Conservation (phyloP, 768 basidiomycete species). For the Phanerodontia chrysosporium region DNA sequence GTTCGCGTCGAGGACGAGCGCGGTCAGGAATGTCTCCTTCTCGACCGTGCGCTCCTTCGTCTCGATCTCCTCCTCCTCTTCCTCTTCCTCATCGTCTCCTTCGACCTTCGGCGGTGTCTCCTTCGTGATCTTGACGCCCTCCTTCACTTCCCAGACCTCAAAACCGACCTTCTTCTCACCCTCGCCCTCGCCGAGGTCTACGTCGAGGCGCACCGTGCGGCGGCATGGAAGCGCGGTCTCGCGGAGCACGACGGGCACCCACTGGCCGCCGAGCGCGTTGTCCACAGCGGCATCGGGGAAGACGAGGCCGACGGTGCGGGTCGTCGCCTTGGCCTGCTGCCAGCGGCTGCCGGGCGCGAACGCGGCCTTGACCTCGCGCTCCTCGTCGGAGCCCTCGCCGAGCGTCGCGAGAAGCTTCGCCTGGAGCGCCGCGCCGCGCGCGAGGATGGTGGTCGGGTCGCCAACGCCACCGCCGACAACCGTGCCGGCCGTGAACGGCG, state of each 20-base stretch:
- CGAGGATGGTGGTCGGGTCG: slow-evolving; percentile 75
- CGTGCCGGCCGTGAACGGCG: slow-evolving; percentile 62
- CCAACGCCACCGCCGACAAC: slow-evolving; percentile 70
- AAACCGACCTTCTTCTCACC: slow-evolving; percentile 48
- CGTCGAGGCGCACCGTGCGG: slow-evolving; percentile 54
- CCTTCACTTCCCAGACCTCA: slow-evolving; percentile 77
- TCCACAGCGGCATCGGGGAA: slow-evolving; percentile 51
- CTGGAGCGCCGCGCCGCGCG: slow-evolving; percentile 74
- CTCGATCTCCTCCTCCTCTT: slow-evolving; percentile 58
- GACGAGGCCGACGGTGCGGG: slow-evolving; percentile 59
- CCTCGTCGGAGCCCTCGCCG: slow-evolving; percentile 34
- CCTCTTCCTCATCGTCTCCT: slow-evolving; percentile 51
- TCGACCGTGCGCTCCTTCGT: slow-evolving; percentile 56
- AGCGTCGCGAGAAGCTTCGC: slow-evolving; percentile 57
- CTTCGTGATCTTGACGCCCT: slow-evolving; percentile 61
- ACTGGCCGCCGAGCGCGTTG: slow-evolving; percentile 51
- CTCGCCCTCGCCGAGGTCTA: slow-evolving; percentile 39
- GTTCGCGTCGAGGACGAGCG: slow-evolving; percentile 30
- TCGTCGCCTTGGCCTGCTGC: slow-evolving; percentile 50
- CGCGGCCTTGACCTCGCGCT: slow-evolving; percentile 46
- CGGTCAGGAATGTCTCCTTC: slow-evolving; percentile 47
- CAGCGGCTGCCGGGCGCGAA: slow-evolving; percentile 41
- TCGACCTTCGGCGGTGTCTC: slow-evolving; percentile 43
- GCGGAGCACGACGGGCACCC: slow-evolving; percentile 60
- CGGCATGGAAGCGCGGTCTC: slow-evolving; percentile 72